Conservation (phyloP, 495 filamentous ascomycete genomes). For the Aspergillus biplanus region DNA sequence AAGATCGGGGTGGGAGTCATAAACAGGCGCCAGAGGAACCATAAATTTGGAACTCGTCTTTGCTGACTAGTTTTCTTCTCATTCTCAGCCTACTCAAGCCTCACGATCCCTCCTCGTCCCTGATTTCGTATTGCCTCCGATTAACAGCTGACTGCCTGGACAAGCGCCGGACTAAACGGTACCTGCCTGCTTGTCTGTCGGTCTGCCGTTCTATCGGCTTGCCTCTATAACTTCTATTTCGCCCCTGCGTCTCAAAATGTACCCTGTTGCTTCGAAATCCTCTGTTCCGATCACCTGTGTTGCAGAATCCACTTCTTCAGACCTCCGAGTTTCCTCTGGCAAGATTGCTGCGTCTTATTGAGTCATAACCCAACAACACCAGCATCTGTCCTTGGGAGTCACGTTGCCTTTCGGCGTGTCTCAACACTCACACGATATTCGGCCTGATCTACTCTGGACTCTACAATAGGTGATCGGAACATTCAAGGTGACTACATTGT, state of each 20-base stretch:
- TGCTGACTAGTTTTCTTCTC: slow-evolving; percentile 29
- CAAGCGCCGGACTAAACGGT: slow-evolving; percentile 23
- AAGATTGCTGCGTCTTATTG: slow-evolving; percentile 30
- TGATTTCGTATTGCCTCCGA: slow-evolving; percentile 19
- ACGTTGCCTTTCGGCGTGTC: slow-evolving; percentile 24
- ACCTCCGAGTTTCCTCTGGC: slow-evolving; percentile 27
- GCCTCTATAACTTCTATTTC: slow-evolving; percentile 25
- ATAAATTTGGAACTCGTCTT: slow-evolving; percentile 18
- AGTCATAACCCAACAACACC: slow-evolving; percentile 20
- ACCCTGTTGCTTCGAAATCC: slow-evolving; percentile 32
- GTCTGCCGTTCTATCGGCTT: slow-evolving; percentile 32
- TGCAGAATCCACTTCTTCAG: slow-evolving; percentile 32
- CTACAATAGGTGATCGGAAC: slow-evolving; percentile 34
- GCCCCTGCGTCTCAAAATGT: slow-evolving; percentile 35
- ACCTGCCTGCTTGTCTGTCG: slow-evolving; percentile 31
- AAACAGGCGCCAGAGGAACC: slow-evolving; percentile 23
- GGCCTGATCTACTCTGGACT: slow-evolving; percentile 31
- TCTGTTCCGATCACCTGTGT: slow-evolving; percentile 37
- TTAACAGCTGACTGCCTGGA: slow-evolving; percentile 32
- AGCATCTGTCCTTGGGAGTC: slow-evolving; percentile 23
- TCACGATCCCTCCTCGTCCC: slow-evolving; percentile 13
- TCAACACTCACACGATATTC: slow-evolving; percentile 22
- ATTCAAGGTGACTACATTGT: slow-evolving; percentile 22
- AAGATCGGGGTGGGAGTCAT: slow-evolving; percentile 28
- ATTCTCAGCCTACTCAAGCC: slow-evolving; percentile 23